Evolutionary conservation across 768 basidiomycete genomes (phyloP).

Genomic region (Lactifluus rugatus): DNA sequence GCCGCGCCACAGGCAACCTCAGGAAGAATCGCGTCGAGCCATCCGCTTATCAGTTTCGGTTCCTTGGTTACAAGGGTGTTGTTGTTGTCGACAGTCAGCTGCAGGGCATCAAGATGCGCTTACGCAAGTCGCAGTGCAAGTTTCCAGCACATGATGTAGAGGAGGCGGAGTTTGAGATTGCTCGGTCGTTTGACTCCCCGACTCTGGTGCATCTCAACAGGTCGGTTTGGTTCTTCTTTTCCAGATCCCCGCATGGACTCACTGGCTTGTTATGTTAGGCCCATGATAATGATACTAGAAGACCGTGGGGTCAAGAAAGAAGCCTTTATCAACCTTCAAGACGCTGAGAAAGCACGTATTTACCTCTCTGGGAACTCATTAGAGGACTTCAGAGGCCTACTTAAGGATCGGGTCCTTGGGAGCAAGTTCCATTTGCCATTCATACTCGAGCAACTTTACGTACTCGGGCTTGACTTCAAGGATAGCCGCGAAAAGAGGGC

Average conservation of each 20-base stretch:
- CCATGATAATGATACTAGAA: slow-evolving; percentile 71
- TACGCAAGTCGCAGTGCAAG: slow-evolving; percentile 54
- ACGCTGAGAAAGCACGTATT: slow-evolving; percentile 27
- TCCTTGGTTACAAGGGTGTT: background rate
- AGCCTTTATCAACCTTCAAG: slow-evolving; percentile 53
- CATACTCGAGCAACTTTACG: slow-evolving; percentile 40
- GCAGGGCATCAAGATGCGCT: background rate
- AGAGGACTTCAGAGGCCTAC: background rate
- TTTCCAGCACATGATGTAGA: slow-evolving; percentile 44
- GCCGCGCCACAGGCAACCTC: slow-evolving; percentile 27
- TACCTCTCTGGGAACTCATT: background rate
- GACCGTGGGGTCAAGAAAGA: slow-evolving; percentile 54
- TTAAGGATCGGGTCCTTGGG: slow-evolving; percentile 27
- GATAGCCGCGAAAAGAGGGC: slow-evolving; percentile 30
- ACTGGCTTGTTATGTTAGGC: slow-evolving; percentile 30
- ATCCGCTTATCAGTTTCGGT: background rate
- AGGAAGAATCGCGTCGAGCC: background rate
- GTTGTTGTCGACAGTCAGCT: background rate
- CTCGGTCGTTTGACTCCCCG: slow-evolving; percentile 42
- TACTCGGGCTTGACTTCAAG: slow-evolving; percentile 41
- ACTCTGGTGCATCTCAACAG: slow-evolving; percentile 64
- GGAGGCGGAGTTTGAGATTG: background rate
- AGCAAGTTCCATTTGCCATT: slow-evolving; percentile 38
- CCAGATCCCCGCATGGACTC: background rate
- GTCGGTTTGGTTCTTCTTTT: slow-evolving; percentile 30